Percentiles rank a stretch among this genome's conserved stretches.
These are phyloP conservation scores for Aegilops tauschii DNA, from an alignment of 176 grass and related monocot genomes.

Conservation along the genomic window DNA sequence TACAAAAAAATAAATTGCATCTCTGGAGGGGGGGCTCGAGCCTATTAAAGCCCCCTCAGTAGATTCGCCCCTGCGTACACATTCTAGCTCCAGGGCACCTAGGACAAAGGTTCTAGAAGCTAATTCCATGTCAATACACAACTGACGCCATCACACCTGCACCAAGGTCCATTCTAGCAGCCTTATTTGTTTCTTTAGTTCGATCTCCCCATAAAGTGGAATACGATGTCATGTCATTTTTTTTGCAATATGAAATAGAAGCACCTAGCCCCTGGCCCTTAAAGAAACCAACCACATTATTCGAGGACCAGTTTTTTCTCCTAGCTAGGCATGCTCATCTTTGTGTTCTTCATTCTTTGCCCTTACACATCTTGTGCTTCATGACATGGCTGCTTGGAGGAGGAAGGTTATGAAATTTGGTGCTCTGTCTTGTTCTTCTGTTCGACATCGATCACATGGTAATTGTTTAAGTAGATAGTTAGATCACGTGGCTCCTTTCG, in stretches of 20 bases:
- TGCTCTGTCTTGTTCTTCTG: neutral
- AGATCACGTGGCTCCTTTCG: no score
- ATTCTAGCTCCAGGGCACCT: neutral
- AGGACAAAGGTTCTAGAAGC: slow-evolving; percentile 40
- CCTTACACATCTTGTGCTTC: neutral
- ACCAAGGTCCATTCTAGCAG: neutral
- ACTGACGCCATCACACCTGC: neutral
- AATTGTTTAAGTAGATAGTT: neutral
- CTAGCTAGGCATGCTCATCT: neutral
- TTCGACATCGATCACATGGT: neutral
- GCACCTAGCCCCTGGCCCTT: neutral
- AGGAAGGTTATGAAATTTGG: slow-evolving; percentile 20
- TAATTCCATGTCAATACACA: neutral
- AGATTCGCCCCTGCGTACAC: no score
- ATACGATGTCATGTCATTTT: neutral
- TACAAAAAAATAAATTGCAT: no score
- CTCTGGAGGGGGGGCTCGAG: no score
- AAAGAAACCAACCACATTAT: neutral
- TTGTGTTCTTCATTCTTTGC: neutral
- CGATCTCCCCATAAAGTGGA: neutral
- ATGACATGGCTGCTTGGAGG: neutral
- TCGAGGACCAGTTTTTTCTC: neutral
- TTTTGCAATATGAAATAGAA: neutral
- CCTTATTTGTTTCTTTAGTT: neutral
- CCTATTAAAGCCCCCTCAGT: no score